Conservation (phyloP, 805 yeast genomes). For the Komagataella populi region DNA sequence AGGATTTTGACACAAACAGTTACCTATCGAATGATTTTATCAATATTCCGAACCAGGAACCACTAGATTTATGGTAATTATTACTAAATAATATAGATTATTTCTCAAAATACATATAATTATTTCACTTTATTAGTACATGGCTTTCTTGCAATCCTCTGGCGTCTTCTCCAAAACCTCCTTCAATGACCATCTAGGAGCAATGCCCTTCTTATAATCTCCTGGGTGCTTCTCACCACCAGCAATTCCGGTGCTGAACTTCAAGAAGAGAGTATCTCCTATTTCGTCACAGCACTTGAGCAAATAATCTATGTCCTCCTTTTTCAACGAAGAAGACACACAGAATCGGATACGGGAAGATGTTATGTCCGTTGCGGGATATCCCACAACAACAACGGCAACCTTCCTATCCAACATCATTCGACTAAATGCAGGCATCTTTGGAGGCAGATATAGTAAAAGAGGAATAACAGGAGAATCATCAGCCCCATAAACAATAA, state of each 20-base stretch:
- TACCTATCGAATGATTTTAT: not conserved
- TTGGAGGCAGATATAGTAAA: conserved; percentile 77
- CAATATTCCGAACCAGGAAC: not conserved
- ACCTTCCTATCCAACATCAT: conserved; percentile 65
- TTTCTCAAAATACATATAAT: not conserved
- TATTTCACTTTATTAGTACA: conserved; percentile 3
- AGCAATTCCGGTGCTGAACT: conserved; percentile 65
- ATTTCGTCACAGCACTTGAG: conserved; percentile 58
- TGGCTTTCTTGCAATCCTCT: conserved; percentile 31
- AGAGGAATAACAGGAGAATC: conserved; percentile 95
- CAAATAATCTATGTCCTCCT: conserved; percentile 81
- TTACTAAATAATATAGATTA: not conserved
- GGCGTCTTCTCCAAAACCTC: conserved; percentile 67
- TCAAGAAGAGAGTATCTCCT: conserved; percentile 66
- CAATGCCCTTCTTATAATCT: conserved; percentile 32
- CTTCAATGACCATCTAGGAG: conserved; percentile 68
- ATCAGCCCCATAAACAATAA: conserved; percentile 87
- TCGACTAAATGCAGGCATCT: conserved; percentile 87
- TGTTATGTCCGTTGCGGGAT: conserved; percentile 92
- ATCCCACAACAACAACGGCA: conserved; percentile 94
- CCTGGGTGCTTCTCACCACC: conserved; percentile 48
- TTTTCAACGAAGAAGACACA: conserved; percentile 82
- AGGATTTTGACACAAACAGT: not conserved
- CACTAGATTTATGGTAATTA: not conserved
- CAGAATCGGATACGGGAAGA: conserved; percentile 88